phyloP scores from a whole-genome alignment of 2,329 filamentous ascomycete species.

The Ceratocystis alfenasii region DNA sequence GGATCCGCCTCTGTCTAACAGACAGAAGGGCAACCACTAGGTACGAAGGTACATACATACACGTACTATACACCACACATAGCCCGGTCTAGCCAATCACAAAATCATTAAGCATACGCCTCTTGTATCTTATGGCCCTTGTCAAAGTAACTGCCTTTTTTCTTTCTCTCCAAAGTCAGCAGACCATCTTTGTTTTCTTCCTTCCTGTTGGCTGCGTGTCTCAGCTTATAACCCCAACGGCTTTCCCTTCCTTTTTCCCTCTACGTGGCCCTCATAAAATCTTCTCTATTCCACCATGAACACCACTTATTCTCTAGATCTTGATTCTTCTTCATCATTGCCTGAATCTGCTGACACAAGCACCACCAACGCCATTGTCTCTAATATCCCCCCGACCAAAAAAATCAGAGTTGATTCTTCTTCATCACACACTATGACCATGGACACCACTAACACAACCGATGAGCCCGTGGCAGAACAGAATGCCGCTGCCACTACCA shows the following conservation, averaged over 20 bases:
- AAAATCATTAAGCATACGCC: neutral
- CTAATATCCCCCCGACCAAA: neutral
- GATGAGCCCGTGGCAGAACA: conserved; percentile 1
- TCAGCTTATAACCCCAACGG: conserved; percentile 17
- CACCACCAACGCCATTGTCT: neutral
- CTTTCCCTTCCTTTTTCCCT: neutral
- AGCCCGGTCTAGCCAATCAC: neutral
- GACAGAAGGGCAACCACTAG: neutral
- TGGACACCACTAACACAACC: conserved; percentile 11
- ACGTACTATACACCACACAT: neutral
- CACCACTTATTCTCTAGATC: conserved; percentile 17
- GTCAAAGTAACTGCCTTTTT: neutral
- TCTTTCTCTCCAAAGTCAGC: conserved; percentile 3
- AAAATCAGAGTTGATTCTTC: conserved; percentile 12
- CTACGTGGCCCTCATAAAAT: neutral
- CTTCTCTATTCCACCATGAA: conserved; percentile 17
- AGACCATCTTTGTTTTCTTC: neutral
- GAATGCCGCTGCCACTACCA: neutral
- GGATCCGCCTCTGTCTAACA: neutral
- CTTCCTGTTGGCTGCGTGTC: neutral
- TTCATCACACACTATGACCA: conserved; percentile 13
- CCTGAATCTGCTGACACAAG: neutral
- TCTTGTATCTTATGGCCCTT: conserved; percentile 4
- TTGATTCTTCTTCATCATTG: conserved; percentile 11
- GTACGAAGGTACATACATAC: neutral